A percentile compares a stretch with the other conserved stretches of the same genome.
Evolutionary conservation across 441 rosid species (phyloP).

Genomic region (Jatropha multifida): DNA sequence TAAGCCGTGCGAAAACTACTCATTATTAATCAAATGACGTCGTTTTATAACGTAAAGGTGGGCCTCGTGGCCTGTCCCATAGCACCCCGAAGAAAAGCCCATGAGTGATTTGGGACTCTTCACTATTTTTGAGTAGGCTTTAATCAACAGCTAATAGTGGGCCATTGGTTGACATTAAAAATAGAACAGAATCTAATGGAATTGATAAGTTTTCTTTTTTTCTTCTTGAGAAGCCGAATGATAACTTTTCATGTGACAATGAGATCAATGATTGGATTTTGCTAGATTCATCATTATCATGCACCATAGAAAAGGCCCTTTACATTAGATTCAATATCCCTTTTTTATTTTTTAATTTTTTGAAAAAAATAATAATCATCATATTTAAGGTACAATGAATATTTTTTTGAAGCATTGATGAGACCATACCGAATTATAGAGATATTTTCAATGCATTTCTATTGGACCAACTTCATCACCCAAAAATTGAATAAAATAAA

Average conservation of each 20-base stretch:
- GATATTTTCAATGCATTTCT: slow-evolving; percentile 1
- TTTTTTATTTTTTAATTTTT: too few species aligned
- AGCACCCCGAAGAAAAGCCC: too few species aligned
- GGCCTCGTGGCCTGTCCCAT: too few species aligned
- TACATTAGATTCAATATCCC: neutral
- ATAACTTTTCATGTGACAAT: slow-evolving; percentile 11
- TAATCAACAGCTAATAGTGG: too few species aligned
- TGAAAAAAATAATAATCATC: neutral
- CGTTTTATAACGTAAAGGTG: too few species aligned
- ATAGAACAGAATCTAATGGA: too few species aligned
- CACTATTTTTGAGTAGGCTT: too few species aligned
- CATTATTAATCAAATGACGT: too few species aligned
- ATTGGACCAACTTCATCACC: slow-evolving; percentile 4
- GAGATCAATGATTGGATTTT: slow-evolving; percentile 8
- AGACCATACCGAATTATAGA: slow-evolving; percentile 12
- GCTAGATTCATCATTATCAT: neutral
- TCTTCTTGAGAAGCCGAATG: neutral
- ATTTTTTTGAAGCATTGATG: neutral
- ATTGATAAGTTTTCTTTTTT: neutral
- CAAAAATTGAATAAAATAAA: too few species aligned
- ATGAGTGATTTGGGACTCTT: too few species aligned
- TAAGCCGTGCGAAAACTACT: too few species aligned
- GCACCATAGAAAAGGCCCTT: neutral
- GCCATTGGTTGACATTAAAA: too few species aligned
- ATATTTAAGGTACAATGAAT: neutral